Percentiles rank a stretch among this genome's conserved stretches.
These are phyloP conservation scores for Vicia villosa DNA, from an alignment of 306 rosid genomes.

Conservation along the genomic window DNA sequence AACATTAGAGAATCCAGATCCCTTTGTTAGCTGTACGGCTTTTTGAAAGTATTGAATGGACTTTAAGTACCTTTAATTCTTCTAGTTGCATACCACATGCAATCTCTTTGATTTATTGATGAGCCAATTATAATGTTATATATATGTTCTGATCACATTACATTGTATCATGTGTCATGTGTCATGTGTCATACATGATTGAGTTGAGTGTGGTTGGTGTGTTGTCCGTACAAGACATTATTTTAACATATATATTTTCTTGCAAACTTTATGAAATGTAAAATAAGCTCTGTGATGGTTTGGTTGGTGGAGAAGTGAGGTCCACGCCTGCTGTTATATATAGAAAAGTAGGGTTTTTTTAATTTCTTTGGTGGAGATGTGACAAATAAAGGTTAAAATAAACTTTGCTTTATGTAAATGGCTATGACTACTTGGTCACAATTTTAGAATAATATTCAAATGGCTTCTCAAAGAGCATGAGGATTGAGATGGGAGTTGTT, in stretches of 20 bases:
- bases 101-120: conserved; percentile 20
- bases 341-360: conserved; percentile 38
- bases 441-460: conserved; percentile 35
- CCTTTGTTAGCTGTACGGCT: conserved; percentile 7
- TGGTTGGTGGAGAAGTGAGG: conserved; percentile 78
- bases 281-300: conserved; percentile 48
- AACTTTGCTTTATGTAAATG: conserved; percentile 33
- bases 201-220: conserved; percentile 39
- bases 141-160: conserved; percentile 7
- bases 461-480: conserved; percentile 23
- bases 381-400: conserved; percentile 35
- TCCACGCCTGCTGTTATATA: conserved; percentile 43
- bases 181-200: conserved; percentile 7
- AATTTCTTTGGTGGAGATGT: conserved; percentile 54
- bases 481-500: conserved; percentile 29
- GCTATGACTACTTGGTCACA: not conserved
- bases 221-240: conserved; percentile 38
- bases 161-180: conserved; percentile 25
- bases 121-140: conserved; percentile 41
- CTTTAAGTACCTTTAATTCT: conserved; percentile 18
- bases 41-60: conserved; percentile 23
- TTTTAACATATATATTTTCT: not conserved
- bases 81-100: conserved; percentile 8
- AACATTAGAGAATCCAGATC: too few relatives aligned
- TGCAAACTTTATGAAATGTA: conserved; percentile 21